These are phyloP conservation scores for Oxytropis ochrocephala DNA, from an alignment of 306 rosid species.

Conservation along the genomic window DNA sequence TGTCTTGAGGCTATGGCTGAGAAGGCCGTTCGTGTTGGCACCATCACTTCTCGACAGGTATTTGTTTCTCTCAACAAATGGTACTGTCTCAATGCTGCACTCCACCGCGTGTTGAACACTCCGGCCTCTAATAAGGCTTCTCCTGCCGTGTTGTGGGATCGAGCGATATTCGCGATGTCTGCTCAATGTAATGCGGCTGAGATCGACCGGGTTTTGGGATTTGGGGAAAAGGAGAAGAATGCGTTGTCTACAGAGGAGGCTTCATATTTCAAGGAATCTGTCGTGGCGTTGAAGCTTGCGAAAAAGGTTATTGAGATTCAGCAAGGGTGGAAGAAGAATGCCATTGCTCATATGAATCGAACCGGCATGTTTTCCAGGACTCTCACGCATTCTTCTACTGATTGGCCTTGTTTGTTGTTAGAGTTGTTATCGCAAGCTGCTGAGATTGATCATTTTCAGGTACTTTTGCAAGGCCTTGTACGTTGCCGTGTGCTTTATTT, in stretches of 20 bases:
- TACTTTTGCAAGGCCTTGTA: conserved; percentile 13
- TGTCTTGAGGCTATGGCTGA: conserved; percentile 83
- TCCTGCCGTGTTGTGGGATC: conserved; percentile 62
- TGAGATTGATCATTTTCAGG: conserved; percentile 90
- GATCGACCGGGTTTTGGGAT: conserved; percentile 45
- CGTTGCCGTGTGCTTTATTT: neutral
- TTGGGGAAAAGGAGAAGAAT: conserved; percentile 36
- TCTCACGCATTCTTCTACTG: conserved; percentile 65
- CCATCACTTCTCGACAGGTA: conserved; percentile 64
- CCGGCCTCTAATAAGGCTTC: conserved; percentile 28
- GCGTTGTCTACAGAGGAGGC: conserved; percentile 60
- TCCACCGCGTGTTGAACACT: conserved; percentile 36
- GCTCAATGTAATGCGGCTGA: conserved; percentile 47
- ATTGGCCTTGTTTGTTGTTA: conserved; percentile 87
- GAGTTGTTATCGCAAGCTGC: conserved; percentile 89
- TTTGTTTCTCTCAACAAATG: conserved; percentile 60
- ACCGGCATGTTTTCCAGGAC: conserved; percentile 57
- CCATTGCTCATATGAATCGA: conserved; percentile 63
- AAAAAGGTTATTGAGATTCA: conserved; percentile 64
- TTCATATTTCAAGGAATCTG: conserved; percentile 63
- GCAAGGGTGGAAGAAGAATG: conserved; percentile 66
- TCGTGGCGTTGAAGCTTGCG: conserved; percentile 65
- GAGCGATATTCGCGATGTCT: conserved; percentile 48
- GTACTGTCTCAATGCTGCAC: conserved; percentile 52
- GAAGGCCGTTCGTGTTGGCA: conserved; percentile 52